phyloP scores from a whole-genome alignment of 2,329 filamentous ascomycete genomes.

The Phyllosticta capitalensis region DNA sequence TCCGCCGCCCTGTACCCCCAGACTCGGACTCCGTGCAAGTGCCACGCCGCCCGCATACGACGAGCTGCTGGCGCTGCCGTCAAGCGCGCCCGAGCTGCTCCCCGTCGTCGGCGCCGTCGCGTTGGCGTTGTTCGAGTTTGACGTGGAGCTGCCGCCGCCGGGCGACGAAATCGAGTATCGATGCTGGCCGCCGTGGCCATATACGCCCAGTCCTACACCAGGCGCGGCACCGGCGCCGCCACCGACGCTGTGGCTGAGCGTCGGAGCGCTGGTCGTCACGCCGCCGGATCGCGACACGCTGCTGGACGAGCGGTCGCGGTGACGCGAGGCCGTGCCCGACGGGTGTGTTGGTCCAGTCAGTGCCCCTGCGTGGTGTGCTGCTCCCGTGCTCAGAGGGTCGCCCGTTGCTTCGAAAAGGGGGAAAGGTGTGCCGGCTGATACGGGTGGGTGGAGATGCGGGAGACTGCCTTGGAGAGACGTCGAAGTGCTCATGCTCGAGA shows the following conservation, averaged over 20 bases:
- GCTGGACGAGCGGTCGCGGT: constrained; percentile 46
- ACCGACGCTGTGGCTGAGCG: background rate
- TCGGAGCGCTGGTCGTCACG: constrained; percentile 24
- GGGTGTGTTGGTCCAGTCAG: constrained; percentile 42
- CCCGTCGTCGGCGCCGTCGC: background rate
- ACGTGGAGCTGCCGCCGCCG: constrained; percentile 19
- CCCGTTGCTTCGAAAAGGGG: constrained; percentile 31
- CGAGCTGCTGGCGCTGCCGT: constrained; percentile 6
- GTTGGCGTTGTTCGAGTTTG: background rate
- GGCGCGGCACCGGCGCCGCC: background rate
- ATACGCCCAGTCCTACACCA: constrained; percentile 1
- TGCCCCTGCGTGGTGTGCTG: constrained; percentile 25
- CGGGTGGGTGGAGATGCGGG: constrained; percentile 20
- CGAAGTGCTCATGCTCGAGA: constrained; percentile 45
- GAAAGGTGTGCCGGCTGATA: constrained; percentile 17
- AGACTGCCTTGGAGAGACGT: constrained; percentile 18
- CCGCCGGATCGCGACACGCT: constrained; percentile 27
- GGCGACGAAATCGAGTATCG: constrained; percentile 23
- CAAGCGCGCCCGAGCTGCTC: background rate
- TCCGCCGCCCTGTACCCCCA: background rate
- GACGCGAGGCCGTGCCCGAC: constrained; percentile 41
- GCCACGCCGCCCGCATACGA: constrained; percentile 3
- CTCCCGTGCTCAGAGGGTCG: constrained; percentile 31
- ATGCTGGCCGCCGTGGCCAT: constrained; percentile 16
- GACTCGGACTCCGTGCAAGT: constrained; percentile 2